These are phyloP conservation scores for Fusarium newnesense DNA, from an alignment of 2,329 filamentous ascomycete genomes.

Conservation along the genomic window DNA sequence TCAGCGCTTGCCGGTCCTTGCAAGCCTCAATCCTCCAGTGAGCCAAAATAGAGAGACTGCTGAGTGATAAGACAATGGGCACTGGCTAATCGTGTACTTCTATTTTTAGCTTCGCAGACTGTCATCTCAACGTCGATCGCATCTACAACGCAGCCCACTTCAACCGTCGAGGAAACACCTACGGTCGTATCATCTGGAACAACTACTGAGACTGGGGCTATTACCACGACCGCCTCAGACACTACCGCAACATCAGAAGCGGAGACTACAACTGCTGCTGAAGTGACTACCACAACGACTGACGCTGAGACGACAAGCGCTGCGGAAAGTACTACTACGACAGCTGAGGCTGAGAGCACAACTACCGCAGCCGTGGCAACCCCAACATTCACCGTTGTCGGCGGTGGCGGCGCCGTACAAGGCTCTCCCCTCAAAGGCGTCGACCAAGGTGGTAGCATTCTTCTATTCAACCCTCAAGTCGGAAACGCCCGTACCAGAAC, in stretches of 20 bases:
- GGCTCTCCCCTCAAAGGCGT: neutral
- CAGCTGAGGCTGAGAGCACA: neutral
- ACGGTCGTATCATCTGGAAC: neutral
- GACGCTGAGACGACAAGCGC: neutral
- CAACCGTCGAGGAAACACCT: neutral
- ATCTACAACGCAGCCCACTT: too few species aligned
- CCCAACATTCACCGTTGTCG: neutral
- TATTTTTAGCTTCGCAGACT: neutral
- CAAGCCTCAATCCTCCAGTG: neutral
- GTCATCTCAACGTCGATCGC: neutral
- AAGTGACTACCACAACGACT: neutral
- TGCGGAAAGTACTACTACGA: neutral
- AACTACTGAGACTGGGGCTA: neutral
- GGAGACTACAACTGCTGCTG: neutral
- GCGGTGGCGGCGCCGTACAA: neutral
- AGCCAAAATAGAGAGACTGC: neutral
- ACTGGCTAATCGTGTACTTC: neutral
- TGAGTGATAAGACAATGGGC: neutral
- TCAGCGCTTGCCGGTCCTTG: neutral
- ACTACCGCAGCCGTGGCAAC: neutral
- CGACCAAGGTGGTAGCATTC: neutral
- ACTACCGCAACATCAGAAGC: neutral
- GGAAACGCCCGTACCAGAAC: neutral
- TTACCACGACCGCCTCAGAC: neutral
- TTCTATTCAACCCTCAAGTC: neutral